Conservation (phyloP, 2,329 filamentous ascomycete species). For the Talaromyces sp. region DNA sequence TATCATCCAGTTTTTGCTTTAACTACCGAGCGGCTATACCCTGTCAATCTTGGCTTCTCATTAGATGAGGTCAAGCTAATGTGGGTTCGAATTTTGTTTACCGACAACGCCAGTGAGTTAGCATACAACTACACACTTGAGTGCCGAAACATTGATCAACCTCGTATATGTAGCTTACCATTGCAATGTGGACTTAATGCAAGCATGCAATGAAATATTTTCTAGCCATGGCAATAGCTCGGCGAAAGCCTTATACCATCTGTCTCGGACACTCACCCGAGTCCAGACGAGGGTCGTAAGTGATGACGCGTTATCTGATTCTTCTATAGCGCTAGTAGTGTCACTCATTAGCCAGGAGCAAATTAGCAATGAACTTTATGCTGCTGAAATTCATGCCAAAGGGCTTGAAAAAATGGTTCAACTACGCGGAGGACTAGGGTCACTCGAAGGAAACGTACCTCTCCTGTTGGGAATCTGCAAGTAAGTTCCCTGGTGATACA, state of each 20-base stretch:
- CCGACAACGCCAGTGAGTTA: conserved; percentile 7
- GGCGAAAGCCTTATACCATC: conserved; percentile 3
- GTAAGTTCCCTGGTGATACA: not conserved
- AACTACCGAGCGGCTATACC: conserved; percentile 2
- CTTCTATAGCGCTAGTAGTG: conserved; percentile 4
- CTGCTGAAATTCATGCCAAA: conserved; percentile 6
- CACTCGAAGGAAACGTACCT: not conserved
- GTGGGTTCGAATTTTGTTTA: conserved; percentile 6
- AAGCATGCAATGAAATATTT: conserved; percentile 6
- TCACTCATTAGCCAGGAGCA: conserved; percentile 10
- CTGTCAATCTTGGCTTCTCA: conserved; percentile 5
- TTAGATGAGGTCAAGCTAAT: conserved; percentile 4
- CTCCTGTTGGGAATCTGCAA: conserved; percentile 10
- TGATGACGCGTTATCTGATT: conserved; percentile 9
- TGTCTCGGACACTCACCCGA: not conserved
- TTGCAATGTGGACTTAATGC: not conserved
- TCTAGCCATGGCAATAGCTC: not conserved
- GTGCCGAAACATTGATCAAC: not conserved
- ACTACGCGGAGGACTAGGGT: not conserved
- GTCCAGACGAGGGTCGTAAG: not conserved
- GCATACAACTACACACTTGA: not conserved
- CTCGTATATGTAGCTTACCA: not conserved
- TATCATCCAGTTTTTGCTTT: not conserved
- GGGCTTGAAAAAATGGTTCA: conserved; percentile 6
- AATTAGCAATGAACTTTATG: not conserved